These are phyloP conservation scores for Claviceps monticola DNA, from an alignment of 2,329 filamentous ascomycete genomes.

Conservation along the genomic window DNA sequence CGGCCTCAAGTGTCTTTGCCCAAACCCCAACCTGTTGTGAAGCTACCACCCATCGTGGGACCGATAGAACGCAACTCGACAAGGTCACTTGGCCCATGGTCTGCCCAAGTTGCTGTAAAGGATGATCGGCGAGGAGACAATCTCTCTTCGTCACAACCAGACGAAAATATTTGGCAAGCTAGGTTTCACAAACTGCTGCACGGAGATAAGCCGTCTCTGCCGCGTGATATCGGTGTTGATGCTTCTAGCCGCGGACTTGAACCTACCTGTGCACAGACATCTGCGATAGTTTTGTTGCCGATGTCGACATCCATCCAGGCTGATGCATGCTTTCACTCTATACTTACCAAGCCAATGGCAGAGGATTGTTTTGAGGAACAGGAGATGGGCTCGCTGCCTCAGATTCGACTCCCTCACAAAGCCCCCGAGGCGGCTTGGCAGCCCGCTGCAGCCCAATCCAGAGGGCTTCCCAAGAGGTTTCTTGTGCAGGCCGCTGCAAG, in stretches of 20 bases:
- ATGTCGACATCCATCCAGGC: constrained; percentile 11
- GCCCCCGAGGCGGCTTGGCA: constrained; percentile 51
- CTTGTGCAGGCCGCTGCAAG: constrained; percentile 24
- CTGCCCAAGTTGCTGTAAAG: constrained; percentile 19
- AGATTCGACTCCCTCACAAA: constrained; percentile 51
- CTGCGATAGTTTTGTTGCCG: constrained; percentile 59
- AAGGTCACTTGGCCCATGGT: constrained; percentile 20
- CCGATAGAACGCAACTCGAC: constrained; percentile 13
- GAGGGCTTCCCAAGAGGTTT: constrained; percentile 39
- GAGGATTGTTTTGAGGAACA: constrained; percentile 73
- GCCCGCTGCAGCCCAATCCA: constrained; percentile 38
- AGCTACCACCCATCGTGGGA: constrained; percentile 49
- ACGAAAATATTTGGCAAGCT: constrained; percentile 56
- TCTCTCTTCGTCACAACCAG: constrained; percentile 8
- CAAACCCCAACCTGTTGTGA: constrained; percentile 60
- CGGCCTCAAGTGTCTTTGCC: constrained; percentile 60
- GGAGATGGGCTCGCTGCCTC: constrained; percentile 64
- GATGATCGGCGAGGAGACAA: constrained; percentile 15
- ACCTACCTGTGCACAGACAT: constrained; percentile 30
- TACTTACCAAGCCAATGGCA: constrained; percentile 54
- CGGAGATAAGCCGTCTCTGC: constrained; percentile 46
- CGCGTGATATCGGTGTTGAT: constrained; percentile 48
- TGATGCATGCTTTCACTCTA: constrained; percentile 27
- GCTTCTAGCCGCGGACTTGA: constrained; percentile 56
- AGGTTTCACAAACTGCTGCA: constrained; percentile 69